phyloP scores from a whole-genome alignment of 176 grass and related monocot species.

The Coix lacrymajobi region DNA sequence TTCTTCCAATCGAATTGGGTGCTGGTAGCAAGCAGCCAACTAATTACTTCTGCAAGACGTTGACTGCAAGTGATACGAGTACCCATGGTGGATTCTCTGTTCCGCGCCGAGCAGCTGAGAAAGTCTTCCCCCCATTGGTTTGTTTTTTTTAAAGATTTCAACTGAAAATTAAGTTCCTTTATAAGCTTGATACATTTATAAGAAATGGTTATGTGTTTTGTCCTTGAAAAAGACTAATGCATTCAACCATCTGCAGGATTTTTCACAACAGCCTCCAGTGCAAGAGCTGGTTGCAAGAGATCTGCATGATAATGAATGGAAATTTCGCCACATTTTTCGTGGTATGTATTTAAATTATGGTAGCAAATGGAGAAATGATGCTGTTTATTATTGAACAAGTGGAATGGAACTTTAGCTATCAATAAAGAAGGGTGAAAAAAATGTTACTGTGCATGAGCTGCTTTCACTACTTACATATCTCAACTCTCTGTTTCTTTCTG shows the following conservation, averaged over 20 bases:
- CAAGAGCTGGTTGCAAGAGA: conserved; percentile 88
- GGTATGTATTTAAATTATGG: conserved; percentile 43
- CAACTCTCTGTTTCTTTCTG: not conserved
- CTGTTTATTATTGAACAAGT: not conserved
- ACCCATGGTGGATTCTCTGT: conserved; percentile 98
- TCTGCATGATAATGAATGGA: conserved; percentile 96
- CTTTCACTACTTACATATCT: not conserved
- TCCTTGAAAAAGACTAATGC: conserved; percentile 7
- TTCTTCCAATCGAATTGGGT: conserved; percentile 79
- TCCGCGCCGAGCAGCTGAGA: conserved; percentile 87
- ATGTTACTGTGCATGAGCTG: not conserved
- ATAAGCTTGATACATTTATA: conserved; percentile 5
- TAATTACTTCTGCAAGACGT: conserved; percentile 97
- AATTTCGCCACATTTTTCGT: conserved; percentile 96
- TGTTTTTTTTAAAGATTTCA: not conserved
- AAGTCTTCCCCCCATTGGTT: conserved; percentile 95
- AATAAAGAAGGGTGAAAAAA: not conserved
- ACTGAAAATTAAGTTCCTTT: conserved; percentile 24
- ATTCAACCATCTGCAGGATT: conserved; percentile 51
- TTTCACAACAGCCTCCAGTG: conserved; percentile 82
- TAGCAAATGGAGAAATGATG: not conserved
- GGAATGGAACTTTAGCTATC: not conserved
- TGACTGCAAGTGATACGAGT: conserved; percentile 96
- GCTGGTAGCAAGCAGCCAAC: conserved; percentile 82
- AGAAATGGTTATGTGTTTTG: not conserved